Conservation (phyloP, 306 rosid species). For the Acacia crassicarpa region DNA sequence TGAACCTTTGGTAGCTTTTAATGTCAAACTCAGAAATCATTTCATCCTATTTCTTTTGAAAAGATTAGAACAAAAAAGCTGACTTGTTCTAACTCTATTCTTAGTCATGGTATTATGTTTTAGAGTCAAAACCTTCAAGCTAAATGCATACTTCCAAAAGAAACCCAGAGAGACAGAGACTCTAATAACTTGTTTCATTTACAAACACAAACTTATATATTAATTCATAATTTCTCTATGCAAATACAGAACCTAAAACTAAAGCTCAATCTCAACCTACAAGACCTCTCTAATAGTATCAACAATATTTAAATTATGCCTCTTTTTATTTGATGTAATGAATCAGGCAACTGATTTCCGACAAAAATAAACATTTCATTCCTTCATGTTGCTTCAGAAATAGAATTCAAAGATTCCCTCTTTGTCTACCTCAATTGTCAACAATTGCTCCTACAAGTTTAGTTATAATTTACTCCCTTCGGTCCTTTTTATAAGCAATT, state of each 20-base stretch:
- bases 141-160: neutral
- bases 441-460: neutral
- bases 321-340: neutral
- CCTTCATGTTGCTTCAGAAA: slow-evolving; percentile 17
- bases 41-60: neutral
- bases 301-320: neutral
- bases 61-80: neutral
- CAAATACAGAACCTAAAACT: neutral
- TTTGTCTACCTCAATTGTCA: neutral
- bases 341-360: neutral
- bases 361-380: neutral
- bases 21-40: neutral
- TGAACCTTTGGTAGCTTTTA: neutral
- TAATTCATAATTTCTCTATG: neutral
- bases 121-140: neutral
- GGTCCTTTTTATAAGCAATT: no score
- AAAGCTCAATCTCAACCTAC: neutral
- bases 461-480: neutral
- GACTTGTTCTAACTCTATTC: neutral
- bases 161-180: slow-evolving; percentile 18
- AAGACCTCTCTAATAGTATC: neutral
- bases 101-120: neutral
- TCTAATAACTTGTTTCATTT: neutral
- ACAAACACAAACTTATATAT: neutral
- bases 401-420: neutral